These are phyloP conservation scores for Skeletonema grethae DNA, from an alignment of 108 stramenopile species.

Conservation along the genomic window DNA sequence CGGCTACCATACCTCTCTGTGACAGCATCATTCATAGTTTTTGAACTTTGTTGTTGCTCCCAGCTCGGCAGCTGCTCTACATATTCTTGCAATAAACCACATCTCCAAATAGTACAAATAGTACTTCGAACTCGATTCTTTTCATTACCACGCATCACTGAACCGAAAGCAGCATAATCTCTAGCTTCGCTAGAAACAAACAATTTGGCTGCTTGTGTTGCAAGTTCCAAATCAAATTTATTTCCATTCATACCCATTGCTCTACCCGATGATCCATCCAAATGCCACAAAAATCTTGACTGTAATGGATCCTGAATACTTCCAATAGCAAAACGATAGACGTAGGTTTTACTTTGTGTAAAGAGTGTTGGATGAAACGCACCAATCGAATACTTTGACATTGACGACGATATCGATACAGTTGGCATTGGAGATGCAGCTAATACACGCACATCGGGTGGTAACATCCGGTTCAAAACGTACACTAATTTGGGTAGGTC, in stretches of 20 bases:
- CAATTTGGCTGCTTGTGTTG: conserved; percentile 30
- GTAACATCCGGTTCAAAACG: conserved; percentile 79
- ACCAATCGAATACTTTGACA: background rate
- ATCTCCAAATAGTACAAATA: conserved; percentile 50
- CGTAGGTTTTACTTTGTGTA: conserved; percentile 64
- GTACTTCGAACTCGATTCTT: conserved; percentile 46
- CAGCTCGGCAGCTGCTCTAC: conserved; percentile 42
- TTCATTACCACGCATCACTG: conserved; percentile 64
- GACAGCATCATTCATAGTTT: background rate
- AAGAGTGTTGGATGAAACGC: conserved; percentile 83
- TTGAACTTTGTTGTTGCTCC: conserved; percentile 5
- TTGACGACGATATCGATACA: conserved; percentile 10
- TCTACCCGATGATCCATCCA: conserved; percentile 46
- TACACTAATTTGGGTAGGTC: conserved; percentile 62
- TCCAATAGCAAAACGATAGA: conserved; percentile 66
- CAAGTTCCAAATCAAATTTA: conserved; percentile 39
- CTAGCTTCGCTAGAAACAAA: conserved; percentile 23
- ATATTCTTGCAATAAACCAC: conserved; percentile 31
- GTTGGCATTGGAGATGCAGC: conserved; percentile 53
- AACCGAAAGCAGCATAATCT: conserved; percentile 77
- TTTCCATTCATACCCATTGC: conserved; percentile 53
- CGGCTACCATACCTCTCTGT: conserved; percentile 22
- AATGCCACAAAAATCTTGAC: conserved; percentile 60
- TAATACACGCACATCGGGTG: conserved; percentile 68
- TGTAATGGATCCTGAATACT: conserved; percentile 64